Evolutionary conservation across 345 rosid species (phyloP), one percentile per base, ranked within the genome.

Genomic region (Ceriops zippeliana): DNA sequence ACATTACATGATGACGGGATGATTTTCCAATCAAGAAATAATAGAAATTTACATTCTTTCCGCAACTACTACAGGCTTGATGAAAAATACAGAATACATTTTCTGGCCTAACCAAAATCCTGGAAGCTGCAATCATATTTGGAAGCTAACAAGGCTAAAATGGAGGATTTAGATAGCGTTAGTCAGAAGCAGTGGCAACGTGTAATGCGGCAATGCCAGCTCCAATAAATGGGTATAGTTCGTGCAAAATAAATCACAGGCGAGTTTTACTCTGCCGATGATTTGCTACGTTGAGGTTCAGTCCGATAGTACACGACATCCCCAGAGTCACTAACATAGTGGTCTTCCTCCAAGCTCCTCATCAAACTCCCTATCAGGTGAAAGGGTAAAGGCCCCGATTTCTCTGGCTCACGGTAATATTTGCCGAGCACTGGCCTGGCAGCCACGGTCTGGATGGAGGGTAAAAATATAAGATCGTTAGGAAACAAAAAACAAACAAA

Each of bases 351-450:
- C 35, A 89, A 38, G 83, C 92, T 89, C 26, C 73, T 79, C 0
- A 78, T 78, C 52, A 89, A 76, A 79, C 71, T 76, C 37, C 84
- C 79, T 53, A 89, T 74, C 66, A 91, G 75, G 71, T 91, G 97
- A 28, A 76, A 61, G 1, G 97, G 97, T 58, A 91, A 59, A 8
- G 80, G 83, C 56, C 89, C 90, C 6, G 96, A 87, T 67, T 76
- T 87, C 62, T 80, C 62, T 1, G 96, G 97, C 75, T 89, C 97
- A 8, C 97, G 78, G 70, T 91, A 91, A 76, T 91, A 91, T 63
- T 85, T 85, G 19, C 92, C 97, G 34, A 91, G 71, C 84, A 91
- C 90, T 6, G 81, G 80, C 66, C 86, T 91, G 0, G 96, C 88
- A 37, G 88, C 86, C 74, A 76, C 81, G 1, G 96, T 91, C 93